A percentile compares a stretch with the other conserved stretches of the same genome.
These are phyloP conservation scores for Tuctoria greenei DNA, from an alignment of 176 grass and related monocot genomes.

Conservation along the genomic window DNA sequence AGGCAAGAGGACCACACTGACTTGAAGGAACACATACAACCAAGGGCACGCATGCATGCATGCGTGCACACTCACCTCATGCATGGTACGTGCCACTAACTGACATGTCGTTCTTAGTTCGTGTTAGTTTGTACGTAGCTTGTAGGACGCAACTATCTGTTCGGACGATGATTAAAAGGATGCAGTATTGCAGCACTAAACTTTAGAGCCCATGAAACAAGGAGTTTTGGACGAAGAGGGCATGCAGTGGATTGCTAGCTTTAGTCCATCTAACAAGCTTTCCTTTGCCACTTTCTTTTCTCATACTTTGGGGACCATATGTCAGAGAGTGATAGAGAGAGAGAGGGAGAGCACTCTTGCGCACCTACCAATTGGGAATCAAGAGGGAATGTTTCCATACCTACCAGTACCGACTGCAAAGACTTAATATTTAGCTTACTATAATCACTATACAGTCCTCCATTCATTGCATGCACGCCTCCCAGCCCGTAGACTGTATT, in stretches of 20 bases:
- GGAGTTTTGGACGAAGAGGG: constrained; percentile 28
- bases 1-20: constrained; percentile 33
- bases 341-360: not conserved
- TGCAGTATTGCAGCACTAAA: not conserved
- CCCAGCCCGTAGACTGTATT: not conserved
- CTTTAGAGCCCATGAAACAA: constrained; percentile 36
- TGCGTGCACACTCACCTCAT: constrained; percentile 20
- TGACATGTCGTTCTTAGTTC: constrained; percentile 10
- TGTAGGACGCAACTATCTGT: not conserved
- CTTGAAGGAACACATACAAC: not conserved
- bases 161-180: constrained; percentile 5
- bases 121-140: not conserved
- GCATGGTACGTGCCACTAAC: constrained; percentile 26
- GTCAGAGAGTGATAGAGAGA: not conserved
- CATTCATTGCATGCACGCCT: constrained; percentile 41
- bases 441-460: constrained; percentile 9
- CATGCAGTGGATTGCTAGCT: constrained; percentile 14
- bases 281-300: constrained; percentile 9
- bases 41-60: not conserved
- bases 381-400: constrained; percentile 11
- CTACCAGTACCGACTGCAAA: constrained; percentile 3
- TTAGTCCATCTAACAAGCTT: not conserved
- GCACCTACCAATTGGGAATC: constrained; percentile 38
- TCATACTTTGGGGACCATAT: constrained; percentile 36
- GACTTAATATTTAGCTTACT: constrained; percentile 18